A percentile compares a stretch with the other conserved stretches of the same genome.
phyloP scores from a whole-genome alignment of 2,329 filamentous ascomycete genomes.

The Stachybotrys elegans region DNA sequence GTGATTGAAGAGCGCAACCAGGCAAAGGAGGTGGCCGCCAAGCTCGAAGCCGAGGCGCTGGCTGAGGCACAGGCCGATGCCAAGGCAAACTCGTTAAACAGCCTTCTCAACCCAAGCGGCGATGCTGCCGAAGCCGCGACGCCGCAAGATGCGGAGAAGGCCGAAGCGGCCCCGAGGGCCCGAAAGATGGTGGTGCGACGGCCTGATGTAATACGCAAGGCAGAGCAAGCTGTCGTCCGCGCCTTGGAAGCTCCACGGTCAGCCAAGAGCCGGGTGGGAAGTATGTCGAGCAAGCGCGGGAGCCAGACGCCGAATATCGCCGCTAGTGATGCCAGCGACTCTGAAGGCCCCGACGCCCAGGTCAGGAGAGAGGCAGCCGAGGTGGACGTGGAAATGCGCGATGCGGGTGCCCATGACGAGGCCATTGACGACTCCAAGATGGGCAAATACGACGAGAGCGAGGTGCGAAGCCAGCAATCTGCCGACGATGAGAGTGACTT shows the following conservation, averaged over 20 bases:
- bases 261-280: constrained; percentile 45
- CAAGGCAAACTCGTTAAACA: constrained; percentile 33
- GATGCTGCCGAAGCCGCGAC: constrained; percentile 27
- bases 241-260: constrained; percentile 44
- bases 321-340: constrained; percentile 26
- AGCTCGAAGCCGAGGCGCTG: constrained; percentile 25
- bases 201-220: constrained; percentile 56
- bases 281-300: constrained; percentile 45
- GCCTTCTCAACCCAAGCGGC: constrained; percentile 36
- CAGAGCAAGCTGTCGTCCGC: constrained; percentile 52
- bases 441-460: constrained; percentile 24
- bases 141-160: constrained; percentile 32
- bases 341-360: constrained; percentile 35
- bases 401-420: constrained; percentile 23
- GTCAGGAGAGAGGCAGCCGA: constrained; percentile 28
- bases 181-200: constrained; percentile 43
- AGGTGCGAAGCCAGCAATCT: constrained; percentile 55
- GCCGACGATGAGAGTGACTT: constrained; percentile 67
- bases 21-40: constrained; percentile 34
- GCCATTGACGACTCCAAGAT: constrained; percentile 18
- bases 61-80: constrained; percentile 19
- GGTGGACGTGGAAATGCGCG: constrained; percentile 35
- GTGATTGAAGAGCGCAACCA: constrained; percentile 41
- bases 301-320: constrained; percentile 32
- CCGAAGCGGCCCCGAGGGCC: constrained; percentile 31